phyloP scores from a whole-genome alignment of 2,329 filamentous ascomycete genomes.

The Cordyceps sp. region DNA sequence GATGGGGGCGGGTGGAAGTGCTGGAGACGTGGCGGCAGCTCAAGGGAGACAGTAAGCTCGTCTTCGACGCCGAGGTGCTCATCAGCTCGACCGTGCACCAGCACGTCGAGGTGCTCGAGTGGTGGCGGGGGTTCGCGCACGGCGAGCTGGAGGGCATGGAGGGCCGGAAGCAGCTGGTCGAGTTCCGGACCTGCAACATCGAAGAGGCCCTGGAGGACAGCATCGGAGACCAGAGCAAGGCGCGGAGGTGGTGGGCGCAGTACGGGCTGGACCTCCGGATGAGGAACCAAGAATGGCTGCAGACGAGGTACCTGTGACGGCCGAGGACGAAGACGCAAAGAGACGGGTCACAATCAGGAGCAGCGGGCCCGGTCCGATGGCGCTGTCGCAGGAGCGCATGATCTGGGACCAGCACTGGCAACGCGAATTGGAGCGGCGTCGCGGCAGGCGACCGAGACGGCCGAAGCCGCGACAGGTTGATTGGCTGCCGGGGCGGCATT shows the following conservation, averaged over 20 bases:
- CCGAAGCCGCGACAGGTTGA: no score
- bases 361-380: background rate
- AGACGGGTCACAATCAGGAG: no score
- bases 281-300: conserved; percentile 81
- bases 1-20: conserved; percentile 70
- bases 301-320: conserved; percentile 49
- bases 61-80: conserved; percentile 70
- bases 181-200: conserved; percentile 91
- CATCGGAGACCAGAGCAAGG: conserved; percentile 50
- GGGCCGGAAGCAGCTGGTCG: conserved; percentile 49
- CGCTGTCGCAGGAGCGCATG: background rate
- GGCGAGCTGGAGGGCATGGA: conserved; percentile 36
- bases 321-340: no score
- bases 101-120: conserved; percentile 70
- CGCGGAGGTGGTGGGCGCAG: conserved; percentile 73
- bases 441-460: no score
- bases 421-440: no score
- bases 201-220: conserved; percentile 89
- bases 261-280: conserved; percentile 71
- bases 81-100: conserved; percentile 79
- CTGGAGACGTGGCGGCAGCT: conserved; percentile 65
- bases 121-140: conserved; percentile 65
- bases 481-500: no score
- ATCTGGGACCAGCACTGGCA: background rate
- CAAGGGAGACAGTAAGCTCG: conserved; percentile 48